phyloP scores from a whole-genome alignment of 257 asterid genomes.

The Solanum piurae region DNA sequence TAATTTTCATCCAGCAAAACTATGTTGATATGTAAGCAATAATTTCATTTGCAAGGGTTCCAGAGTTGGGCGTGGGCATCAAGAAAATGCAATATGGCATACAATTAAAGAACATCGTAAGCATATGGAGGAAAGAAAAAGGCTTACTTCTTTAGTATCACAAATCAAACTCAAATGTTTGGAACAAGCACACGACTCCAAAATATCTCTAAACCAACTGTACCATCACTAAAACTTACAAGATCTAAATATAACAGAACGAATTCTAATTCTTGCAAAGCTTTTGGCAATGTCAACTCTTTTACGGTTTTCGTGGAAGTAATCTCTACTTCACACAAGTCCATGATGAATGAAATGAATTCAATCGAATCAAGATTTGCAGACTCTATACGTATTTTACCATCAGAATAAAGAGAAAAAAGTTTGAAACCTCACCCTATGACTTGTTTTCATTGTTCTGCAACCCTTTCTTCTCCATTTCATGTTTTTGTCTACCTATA shows the following conservation, averaged over 20 bases:
- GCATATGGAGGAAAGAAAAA: neutral
- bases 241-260: neutral
- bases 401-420: neutral
- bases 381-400: neutral
- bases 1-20: neutral
- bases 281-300: neutral
- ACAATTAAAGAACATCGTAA: neutral
- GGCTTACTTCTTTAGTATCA: neutral
- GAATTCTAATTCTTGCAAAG: neutral
- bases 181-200: neutral
- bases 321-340: neutral
- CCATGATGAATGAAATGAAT: neutral
- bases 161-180: neutral
- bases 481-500: too few species aligned
- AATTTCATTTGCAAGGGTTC: neutral
- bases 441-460: too few species aligned
- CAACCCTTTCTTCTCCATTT: too few species aligned
- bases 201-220: neutral
- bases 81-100: neutral
- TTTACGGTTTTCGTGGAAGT: neutral
- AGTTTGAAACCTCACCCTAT: too few species aligned
- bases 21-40: neutral
- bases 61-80: too few species aligned
- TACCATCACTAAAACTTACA: neutral
- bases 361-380: neutral